Evolutionary conservation across 257 asterid genomes (phyloP), one percentile per base, ranked within the genome.

Genomic region (Sherardia arvensis): DNA sequence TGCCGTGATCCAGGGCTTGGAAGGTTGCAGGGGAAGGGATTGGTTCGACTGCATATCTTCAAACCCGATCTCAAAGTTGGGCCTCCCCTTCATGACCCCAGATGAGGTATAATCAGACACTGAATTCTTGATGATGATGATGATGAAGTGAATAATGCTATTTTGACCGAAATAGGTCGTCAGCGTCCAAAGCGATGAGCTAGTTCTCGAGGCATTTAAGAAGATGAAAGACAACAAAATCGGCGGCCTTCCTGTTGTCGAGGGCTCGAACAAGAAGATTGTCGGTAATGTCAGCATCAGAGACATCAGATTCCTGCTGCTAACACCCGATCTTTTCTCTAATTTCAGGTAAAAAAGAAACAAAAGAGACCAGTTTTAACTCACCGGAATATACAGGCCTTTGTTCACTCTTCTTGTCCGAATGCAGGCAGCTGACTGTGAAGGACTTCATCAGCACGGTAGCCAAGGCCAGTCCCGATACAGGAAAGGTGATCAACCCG

Each of bases 281-380:
- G n/a, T 77, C 0, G 97, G 99, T 59, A 89, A 81, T 71, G 70
- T 92, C 30, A 92, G 99, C 86, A 87, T 87, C 64, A 75, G 99
- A 71, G 99, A 92, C 71, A 83, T 92, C 67, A 71, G 95, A 68
- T 87, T 85, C 84, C 75, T 92, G 74, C 62, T 92, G 77, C 97
- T 89, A 63, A 87, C 81, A 58, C 95, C 95, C 0, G 90, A 87
- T 8, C 87, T 89, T 33, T 92, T 92, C 79, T 61, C 77, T 26
- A 82, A 48, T 71, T 88, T 85, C 85, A 83, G 89, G 89, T 88
- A 75, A 45, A 61, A 29, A 26, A 14, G 2, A 36, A 43, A 8
- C 10, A 43, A 14, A 17, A 3, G 51, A 43, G 51, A 43, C 51
- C 7, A 43, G 51, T 33, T n/a, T n/a, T 10, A 48, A 51, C 60